Base-by-base conservation (phyloP, 2,329 filamentous ascomycete genomes). In the Laburnicola sp. region DNA sequence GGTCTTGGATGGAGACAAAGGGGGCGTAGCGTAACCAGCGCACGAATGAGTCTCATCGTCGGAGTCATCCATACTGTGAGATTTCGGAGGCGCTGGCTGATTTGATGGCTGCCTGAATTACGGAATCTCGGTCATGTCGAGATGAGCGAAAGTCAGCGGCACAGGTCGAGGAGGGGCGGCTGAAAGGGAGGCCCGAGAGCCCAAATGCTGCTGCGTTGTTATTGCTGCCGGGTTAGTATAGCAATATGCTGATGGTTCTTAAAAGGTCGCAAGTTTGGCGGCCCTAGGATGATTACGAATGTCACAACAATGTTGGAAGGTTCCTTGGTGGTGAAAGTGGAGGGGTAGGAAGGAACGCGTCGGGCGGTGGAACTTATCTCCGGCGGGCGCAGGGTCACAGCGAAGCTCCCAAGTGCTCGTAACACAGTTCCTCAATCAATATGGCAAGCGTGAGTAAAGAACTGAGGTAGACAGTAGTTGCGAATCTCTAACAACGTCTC, bases 391-490 rank as follows among this genome's bases (percentile, higher is more conserved):
- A 45, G 32, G 42, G 57, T 51, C 64, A 46, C 53, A 32, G 45
- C 56, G 48, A 47, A 51, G 46, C 43, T 45, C 45, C 50, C 36
- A 44, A 30, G 25, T 51, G 44, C 53, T 47, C 45, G 47, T 36
- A 35, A 21, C 54, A 39, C 51, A 35, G 47, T 34, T 41, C 49
- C n/a, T 28, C 48, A 47, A 30, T 36, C 16, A 50, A 40, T 36
- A 75, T 76, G 73, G 71, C 73, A 68, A 75, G 72, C 60, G 74
- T 76, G 57, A 66, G 73, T 72, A 30, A 26, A 34, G 6, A 22
- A 42, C 8, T 4, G 23, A 3, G 21, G 1, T 0, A 23, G 43
- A 4, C 9, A n/a, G 5, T 21, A 27, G 23, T n/a, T 45, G n/a
- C 43, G 31, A 6, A 16, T 47, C 8, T 39, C 59, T 70, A 30